Base-by-base conservation (phyloP, 768 basidiomycete genomes). In the Termitomyces sp. region DNA sequence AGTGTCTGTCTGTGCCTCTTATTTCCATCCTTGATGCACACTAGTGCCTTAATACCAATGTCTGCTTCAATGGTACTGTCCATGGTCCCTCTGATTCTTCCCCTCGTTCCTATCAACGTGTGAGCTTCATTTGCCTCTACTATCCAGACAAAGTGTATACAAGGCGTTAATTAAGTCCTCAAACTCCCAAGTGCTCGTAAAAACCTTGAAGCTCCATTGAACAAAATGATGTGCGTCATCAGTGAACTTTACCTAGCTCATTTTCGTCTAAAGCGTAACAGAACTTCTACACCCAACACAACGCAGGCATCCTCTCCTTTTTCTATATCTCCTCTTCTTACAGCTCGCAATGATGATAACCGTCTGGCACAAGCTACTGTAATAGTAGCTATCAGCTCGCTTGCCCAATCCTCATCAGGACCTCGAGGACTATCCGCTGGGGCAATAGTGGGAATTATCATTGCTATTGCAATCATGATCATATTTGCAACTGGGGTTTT, bases 401-500 rank as follows among this genome's bases (percentile, higher is more conserved):
- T 46, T 18, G 13, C 44, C 14, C 53, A 32, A 24, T 46, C n/a
- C 47, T 29, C 9, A 26, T 55, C 9, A 41, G 20, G 31, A 44
- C 24, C 24, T 32, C 48, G 20, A 31, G 32, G 46, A 47, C 32
- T 54, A 31, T 46, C 63, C 31, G 37, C 51, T 44, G 56, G 58
- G 41, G 53, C 37, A 24, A 58, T 64, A 47, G 63, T 54, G 18
- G 63, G 58, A 29, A 56, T 58, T 36, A 14, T 55, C 6, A 51
- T 64, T 44, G 60, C 56, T 46, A 49, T 43, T 14, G 41, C 56
- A 4, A 32, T 49, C 29, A 26, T 53, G 10, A 14, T 59, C 24
- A 36, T 42, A 14, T 42, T 61, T 20, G 53, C 49, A 27, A 18
- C 52, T 9, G 51, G 51, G 7, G n/a, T 58, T 10, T 52, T 58